Evolutionary conservation across 176 grass and related monocot species (phyloP).

Genomic region (Cenchrus purpureus): DNA sequence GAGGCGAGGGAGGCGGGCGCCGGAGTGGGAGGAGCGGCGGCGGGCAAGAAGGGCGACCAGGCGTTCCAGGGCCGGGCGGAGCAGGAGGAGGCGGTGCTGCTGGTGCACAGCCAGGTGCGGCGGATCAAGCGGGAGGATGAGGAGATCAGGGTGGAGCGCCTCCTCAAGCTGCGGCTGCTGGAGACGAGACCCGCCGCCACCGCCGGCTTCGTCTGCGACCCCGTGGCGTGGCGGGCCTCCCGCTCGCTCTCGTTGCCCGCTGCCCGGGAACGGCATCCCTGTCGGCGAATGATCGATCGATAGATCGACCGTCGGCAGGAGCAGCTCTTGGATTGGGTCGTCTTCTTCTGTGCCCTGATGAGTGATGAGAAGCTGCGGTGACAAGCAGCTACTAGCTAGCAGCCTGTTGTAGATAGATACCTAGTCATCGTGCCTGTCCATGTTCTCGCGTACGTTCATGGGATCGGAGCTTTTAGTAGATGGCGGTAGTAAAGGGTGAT

Average conservation of each 20-base stretch:
- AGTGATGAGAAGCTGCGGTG: too few species aligned
- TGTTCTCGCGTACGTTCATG: constrained; percentile 42
- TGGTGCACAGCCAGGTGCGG: constrained; percentile 75
- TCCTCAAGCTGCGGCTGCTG: constrained; percentile 51
- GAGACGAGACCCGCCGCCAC: constrained; percentile 42
- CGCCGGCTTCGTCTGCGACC: background rate
- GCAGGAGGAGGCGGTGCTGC: constrained; percentile 21
- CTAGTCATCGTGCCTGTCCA: constrained; percentile 46
- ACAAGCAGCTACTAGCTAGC: background rate
- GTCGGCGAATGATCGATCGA: constrained; percentile 5
- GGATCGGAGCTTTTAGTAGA: constrained; percentile 37
- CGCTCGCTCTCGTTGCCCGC: constrained; percentile 59
- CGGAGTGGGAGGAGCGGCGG: background rate
- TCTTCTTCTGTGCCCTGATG: background rate
- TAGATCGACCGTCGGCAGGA: background rate
- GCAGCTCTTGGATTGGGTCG: background rate
- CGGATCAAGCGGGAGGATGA: constrained; percentile 83
- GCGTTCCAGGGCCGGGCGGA: background rate
- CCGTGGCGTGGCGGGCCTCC: constrained; percentile 28
- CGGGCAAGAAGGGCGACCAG: background rate
- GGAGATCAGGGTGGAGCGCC: constrained; percentile 49
- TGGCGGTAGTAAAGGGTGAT: background rate
- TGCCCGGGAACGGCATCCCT: constrained; percentile 43
- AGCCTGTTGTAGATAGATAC: constrained; percentile 10
- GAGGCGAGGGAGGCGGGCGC: constrained; percentile 17